Base-by-base conservation (phyloP, 441 rosid genomes). In the Syzygium malaccense region DNA sequence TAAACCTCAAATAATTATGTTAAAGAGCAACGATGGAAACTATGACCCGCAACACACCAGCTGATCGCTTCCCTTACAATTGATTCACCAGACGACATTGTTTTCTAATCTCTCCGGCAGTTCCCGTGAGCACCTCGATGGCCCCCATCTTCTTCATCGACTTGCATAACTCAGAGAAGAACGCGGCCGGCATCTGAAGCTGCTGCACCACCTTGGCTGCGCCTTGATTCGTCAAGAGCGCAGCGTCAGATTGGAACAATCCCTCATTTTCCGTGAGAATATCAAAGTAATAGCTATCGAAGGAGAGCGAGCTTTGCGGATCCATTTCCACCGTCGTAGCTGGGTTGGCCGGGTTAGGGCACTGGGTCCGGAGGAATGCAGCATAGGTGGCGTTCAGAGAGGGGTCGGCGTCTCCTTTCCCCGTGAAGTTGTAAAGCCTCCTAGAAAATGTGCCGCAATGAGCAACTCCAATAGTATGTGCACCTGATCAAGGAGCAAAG, bases 101-200 rank as follows among this genome's bases (percentile, higher is more conserved):
- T 85, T 55, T 85, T 30, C 86, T 30, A 32, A 85, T 85, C 58
- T 79, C 71, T 8, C 89, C 89, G 9, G 19, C 86, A 20, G 37
- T 80, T 87, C 89, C 89, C 32, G 86, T 80, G 48, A 88, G 86
- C 75, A 88, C 86, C 55, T n/a, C 57, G 6, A 88, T 80, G 86
- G 20, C 85, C 19, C 89, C 89, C 86, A 88, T 88, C 13, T 88
- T 88, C 86, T 80, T 88, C 86, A 88, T 83, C 7, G 89, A 80
- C 55, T 88, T 88, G 56, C 86, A 86, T 55, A 88, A 88, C 32
- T 88, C 51, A 26, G 86, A 83, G 75, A 88, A 88, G 89, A 88
- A 88, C 0, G 30, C 23, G 0, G 4, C 58, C 1, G 4, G 11
- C 8, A 56, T 45, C 56, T 26, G 28, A 23, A 88, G 86, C 5